A percentile compares a stretch with the other conserved stretches of the same genome.
Evolutionary conservation across 805 yeast genomes (phyloP).

Genomic region (Huiozyma sinensis): DNA sequence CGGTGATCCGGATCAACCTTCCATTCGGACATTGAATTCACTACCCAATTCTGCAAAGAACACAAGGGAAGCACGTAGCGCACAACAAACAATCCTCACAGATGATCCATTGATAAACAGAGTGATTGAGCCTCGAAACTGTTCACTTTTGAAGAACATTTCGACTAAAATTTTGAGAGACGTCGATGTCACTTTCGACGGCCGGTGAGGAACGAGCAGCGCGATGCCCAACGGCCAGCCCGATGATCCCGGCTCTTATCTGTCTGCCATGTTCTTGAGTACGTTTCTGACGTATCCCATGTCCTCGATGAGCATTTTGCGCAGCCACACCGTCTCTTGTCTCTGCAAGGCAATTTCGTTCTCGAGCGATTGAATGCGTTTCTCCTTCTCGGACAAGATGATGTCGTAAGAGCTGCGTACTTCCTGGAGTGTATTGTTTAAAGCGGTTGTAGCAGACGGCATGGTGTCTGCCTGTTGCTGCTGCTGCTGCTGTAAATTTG

Average conservation of each 20-base stretch:
- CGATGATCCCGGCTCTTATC: neutral
- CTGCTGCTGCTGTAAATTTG: neutral
- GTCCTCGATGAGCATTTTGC: constrained; percentile 18
- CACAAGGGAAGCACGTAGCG: no score
- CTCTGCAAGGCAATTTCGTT: constrained; percentile 14
- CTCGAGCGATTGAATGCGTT: constrained; percentile 11
- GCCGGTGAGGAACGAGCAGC: no score
- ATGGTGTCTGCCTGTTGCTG: neutral
- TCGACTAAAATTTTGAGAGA: no score
- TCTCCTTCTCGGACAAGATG: constrained; percentile 15
- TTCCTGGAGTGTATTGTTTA: constrained; percentile 4
- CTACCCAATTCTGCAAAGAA: no score
- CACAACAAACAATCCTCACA: no score
- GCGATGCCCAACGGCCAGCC: no score
- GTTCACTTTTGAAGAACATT: no score
- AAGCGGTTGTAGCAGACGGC: neutral
- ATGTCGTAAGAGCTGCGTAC: constrained; percentile 6
- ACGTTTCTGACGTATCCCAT: constrained; percentile 15
- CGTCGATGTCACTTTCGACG: no score
- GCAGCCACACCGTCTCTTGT: constrained; percentile 16
- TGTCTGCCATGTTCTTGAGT: constrained; percentile 18
- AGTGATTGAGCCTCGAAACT: no score
- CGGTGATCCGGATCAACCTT: constrained; percentile 90
- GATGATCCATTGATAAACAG: no score
- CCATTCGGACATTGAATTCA: constrained; percentile 46